Evolutionary conservation across 139 green algal species (phyloP), one percentile per base, ranked within the genome.

Genomic region (Coelastrella sp.): DNA sequence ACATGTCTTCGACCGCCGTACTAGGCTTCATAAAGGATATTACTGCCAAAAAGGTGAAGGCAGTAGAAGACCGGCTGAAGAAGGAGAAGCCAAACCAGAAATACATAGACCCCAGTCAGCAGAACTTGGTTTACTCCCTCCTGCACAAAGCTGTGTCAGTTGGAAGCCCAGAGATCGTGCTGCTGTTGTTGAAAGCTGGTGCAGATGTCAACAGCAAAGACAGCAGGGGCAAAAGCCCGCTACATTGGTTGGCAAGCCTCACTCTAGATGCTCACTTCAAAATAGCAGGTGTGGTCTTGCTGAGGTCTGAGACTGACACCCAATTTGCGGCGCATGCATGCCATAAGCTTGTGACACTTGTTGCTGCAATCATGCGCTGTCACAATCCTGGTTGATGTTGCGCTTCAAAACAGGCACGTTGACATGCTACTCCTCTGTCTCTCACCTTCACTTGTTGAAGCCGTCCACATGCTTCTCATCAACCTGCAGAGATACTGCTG

Each of bases 1-100:
- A 32, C 13, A 90, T 90, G 86, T 90, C 86, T 20, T 78, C 59
- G 17, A 90, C 74, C 17, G 23, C 59, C 1, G 86, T 85, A 20
- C 47, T 90, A 3, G 74, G 86, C 5, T 85, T 90, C 74, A 77
- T 90, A 10, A 90, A 90, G 14, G 85, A 88, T 54, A 88, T 88
- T 68, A 80, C 57, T 22, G 58, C 13, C 32, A 88, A 88, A 7
- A 88, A 88, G 32, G 14, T 80, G 5, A 80, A 73, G 22, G 85
- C 85, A 75, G 73, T 89, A 10, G 22, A 74, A 22, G 71, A 83
- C 20, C 20, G 85, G 13, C 59, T 82, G n/a, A 89, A 89, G 57
- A 58, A 75, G 17, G 79, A 82, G 66, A 91, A 75, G 5, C 78
- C 79, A n/a, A 23, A 75, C 14, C 60, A 78, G 23, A 8, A 56